phyloP scores from a whole-genome alignment of 1,139 yeast species.

The Saccharomyces pastorianus region DNA sequence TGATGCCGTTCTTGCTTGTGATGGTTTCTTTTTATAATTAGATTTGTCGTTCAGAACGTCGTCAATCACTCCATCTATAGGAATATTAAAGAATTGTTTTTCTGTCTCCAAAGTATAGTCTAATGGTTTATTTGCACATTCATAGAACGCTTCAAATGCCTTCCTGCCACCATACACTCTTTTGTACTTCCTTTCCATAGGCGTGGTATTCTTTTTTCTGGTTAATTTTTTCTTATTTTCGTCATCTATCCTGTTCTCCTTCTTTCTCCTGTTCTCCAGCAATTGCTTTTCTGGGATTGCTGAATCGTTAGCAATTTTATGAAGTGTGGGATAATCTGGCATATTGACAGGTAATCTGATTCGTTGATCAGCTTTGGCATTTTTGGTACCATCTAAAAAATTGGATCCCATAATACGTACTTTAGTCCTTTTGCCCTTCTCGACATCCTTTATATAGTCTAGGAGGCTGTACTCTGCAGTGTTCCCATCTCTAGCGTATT shows the following conservation, averaged over 20 bases:
- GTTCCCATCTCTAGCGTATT: constrained; percentile 9
- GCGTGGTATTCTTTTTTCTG: constrained; percentile 1
- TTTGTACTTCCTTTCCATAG: constrained; percentile 5
- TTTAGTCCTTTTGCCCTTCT: constrained; percentile 16
- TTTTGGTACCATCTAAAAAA: neutral
- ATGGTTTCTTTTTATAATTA: neutral
- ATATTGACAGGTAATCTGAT: neutral
- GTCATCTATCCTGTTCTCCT: neutral
- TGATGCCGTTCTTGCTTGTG: neutral
- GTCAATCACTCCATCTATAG: constrained; percentile 1
- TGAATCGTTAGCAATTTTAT: neutral
- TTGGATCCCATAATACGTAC: constrained; percentile 17
- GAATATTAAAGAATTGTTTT: neutral
- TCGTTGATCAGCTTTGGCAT: neutral
- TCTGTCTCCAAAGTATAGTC: constrained; percentile 2
- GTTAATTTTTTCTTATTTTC: neutral
- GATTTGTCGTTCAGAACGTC: neutral
- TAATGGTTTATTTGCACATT: constrained; percentile 22
- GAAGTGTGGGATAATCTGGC: neutral
- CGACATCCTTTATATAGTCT: constrained; percentile 20
- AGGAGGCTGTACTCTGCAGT: constrained; percentile 14
- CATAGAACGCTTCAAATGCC: constrained; percentile 30
- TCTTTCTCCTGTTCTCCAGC: neutral
- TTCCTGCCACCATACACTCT: constrained; percentile 11
- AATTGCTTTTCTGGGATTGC: neutral